Evolutionary conservation across 352 stramenopile species (phyloP), one percentile per base, ranked within the genome.

Genomic region (Pilasporangium apinafurcum): DNA sequence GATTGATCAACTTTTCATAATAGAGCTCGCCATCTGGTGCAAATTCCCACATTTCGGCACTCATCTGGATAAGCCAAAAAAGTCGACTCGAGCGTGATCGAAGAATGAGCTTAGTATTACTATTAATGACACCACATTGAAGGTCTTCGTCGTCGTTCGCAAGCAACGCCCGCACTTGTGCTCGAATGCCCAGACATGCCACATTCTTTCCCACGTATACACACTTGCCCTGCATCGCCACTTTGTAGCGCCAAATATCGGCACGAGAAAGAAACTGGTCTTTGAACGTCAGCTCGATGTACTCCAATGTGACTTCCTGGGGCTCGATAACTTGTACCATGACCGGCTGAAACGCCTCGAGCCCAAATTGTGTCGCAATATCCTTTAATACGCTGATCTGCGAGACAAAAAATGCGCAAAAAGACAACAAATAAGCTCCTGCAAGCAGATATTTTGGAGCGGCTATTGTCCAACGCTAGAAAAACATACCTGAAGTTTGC

Each of bases 21-120:
- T 97, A 97, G 10, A 96, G 56, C 46, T 95, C 69, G 13, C 80
- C 83, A 35, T 91, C 73, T 3, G 84, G 65, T 6, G 81, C 81
- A 35, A 94, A 94, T 46, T 97, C 88, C 81, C 86, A 97, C 88
- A 97, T 97, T 40, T 97, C 91, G 1, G 81, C 76, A 37, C 75
- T 95, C 84, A 99, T 96, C 54, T 99, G 95, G 17, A 99, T 88
- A 25, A 99, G 78, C 95, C 95, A 99, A 45, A 99, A 95, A 44
- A 99, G 85, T 13, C 96, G 75, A 35, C 92, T 94, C 2, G 91
- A 98, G 9, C 94, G 78, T 24, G 92, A 98, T 41, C 76, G 81
- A 10, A 95, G 97, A 17, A 96, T 97, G 33, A 99, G 91, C 60
- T 98, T 98, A 5, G 96, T 99, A 20, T 93, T 71, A 17, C 95